Base-by-base conservation (phyloP, 345 rosid genomes). In the Abelmoschus esculentus region DNA sequence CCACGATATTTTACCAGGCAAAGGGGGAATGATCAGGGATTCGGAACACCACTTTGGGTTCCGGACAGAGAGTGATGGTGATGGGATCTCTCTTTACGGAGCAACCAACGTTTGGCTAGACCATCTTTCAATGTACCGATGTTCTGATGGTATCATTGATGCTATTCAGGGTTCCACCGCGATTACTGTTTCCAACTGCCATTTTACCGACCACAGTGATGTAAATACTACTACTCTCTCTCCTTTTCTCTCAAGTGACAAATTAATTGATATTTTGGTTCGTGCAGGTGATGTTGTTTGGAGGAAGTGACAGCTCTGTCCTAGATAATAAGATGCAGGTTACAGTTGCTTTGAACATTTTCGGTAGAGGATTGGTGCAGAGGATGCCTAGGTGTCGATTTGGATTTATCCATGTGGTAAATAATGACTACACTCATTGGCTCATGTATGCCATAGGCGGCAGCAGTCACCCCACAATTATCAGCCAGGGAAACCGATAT, bases 111-210 rank as follows among this genome's bases (percentile, higher is more conserved):
- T 93, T 46, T 93, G 97, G 97, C 80, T 93, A 10, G 98, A 93
- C 72, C 97, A 92, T 59, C 80, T 86, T 60, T 87, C 96, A 0
- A 84, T 86, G 89, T 87, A 85, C 3, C 64, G 64, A 0, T 87
- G 96, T 74, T 32, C 49, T 2, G 96, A 92, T 58, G 96, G 97
- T 14, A 79, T 92, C 57, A 82, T 92, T 17, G 98, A 92, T 69
- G 90, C 81, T 22, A 77, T 92, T 57, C 52, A 65, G 78, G 96
- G 83, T 6, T 87, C 98, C 29, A 93, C 90, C 19, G 96, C 85
- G 36, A 74, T 93, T 64, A 90, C 73, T 71, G 81, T 92, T 69
- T 92, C 98, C 70, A 90, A 90, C 72, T 73, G 82, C 69, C 95
- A 90, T 75, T 84, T 92, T 81, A 87, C 96, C 42, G 31, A 81